Conservation (phyloP, 176 grass and related monocot species). For the barley (Hordeum vulgare) region DNA sequence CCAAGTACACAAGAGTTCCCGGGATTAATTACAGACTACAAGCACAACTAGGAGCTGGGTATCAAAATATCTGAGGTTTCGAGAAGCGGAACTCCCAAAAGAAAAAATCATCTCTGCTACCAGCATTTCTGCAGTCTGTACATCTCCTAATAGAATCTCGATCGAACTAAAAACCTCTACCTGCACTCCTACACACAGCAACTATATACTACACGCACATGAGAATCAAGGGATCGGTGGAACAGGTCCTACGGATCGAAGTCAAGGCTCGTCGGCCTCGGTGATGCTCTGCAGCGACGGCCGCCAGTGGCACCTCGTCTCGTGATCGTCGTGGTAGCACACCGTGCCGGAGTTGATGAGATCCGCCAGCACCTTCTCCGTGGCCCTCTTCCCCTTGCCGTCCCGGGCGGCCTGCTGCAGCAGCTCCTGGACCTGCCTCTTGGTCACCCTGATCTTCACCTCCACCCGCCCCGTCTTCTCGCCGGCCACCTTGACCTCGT, state of each 20-base stretch:
- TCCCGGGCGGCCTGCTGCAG: conserved; percentile 19
- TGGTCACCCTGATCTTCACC: conserved; percentile 59
- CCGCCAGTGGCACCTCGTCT: conserved; percentile 30
- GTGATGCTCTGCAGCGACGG: conserved; percentile 47
- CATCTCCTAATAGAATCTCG: conserved; percentile 23
- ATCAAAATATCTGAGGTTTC: background rate
- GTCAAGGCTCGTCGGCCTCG: conserved; percentile 22
- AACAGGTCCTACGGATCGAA: background rate
- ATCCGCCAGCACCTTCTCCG: conserved; percentile 36
- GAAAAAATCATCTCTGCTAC: background rate
- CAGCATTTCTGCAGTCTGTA: background rate
- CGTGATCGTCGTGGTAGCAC: conserved; percentile 1
- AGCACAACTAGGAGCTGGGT: background rate
- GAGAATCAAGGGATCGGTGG: background rate
- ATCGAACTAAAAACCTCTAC: background rate
- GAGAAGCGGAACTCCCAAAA: background rate
- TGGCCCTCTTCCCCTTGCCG: background rate
- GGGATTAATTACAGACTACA: background rate
- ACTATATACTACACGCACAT: background rate
- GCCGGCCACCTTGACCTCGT: background rate
- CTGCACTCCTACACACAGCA: background rate
- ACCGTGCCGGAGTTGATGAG: conserved; percentile 20
- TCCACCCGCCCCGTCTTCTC: conserved; percentile 8
- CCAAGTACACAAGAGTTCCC: background rate
- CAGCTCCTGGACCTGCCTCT: conserved; percentile 53